Conservation (phyloP, 306 rosid species). For the Malus sieversii region DNA sequence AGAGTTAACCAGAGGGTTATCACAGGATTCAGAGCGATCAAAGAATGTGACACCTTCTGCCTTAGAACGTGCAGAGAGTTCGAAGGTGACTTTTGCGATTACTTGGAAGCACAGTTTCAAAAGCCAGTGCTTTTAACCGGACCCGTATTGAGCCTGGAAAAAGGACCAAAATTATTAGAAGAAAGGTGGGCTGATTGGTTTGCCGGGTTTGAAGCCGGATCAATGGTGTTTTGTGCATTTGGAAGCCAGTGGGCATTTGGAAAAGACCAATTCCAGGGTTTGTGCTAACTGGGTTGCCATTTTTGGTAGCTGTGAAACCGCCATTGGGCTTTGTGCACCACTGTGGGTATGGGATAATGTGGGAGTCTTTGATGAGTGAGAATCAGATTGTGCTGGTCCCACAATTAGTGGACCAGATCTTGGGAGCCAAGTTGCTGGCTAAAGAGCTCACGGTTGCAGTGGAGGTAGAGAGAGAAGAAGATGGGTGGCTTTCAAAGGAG, state of each 20-base stretch:
- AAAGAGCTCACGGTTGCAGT: conserved; percentile 32
- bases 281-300: conserved; percentile 40
- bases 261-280: conserved; percentile 48
- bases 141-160: conserved; percentile 11
- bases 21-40: not conserved
- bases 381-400: conserved; percentile 47
- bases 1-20: conserved; percentile 22
- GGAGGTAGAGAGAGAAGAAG: conserved; percentile 20
- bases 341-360: conserved; percentile 66
- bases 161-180: not conserved
- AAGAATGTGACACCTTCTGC: conserved; percentile 29
- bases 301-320: conserved; percentile 40
- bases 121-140: conserved; percentile 40
- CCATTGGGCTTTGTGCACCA: conserved; percentile 58
- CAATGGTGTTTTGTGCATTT: conserved; percentile 49
- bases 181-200: conserved; percentile 31
- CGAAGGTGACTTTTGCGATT: conserved; percentile 40
- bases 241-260: conserved; percentile 42
- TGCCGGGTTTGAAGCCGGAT: conserved; percentile 5
- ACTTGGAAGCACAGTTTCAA: conserved; percentile 19
- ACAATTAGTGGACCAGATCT: conserved; percentile 38
- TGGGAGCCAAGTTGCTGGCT: conserved; percentile 31
- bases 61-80: conserved; percentile 41
- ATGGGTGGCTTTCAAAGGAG: conserved; percentile 31
- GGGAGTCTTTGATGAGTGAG: conserved; percentile 54